A percentile compares a stretch with the other conserved stretches of the same genome.
These are phyloP conservation scores for Lyophyllum shimeji DNA, from an alignment of 768 basidiomycete genomes.

Conservation along the genomic window DNA sequence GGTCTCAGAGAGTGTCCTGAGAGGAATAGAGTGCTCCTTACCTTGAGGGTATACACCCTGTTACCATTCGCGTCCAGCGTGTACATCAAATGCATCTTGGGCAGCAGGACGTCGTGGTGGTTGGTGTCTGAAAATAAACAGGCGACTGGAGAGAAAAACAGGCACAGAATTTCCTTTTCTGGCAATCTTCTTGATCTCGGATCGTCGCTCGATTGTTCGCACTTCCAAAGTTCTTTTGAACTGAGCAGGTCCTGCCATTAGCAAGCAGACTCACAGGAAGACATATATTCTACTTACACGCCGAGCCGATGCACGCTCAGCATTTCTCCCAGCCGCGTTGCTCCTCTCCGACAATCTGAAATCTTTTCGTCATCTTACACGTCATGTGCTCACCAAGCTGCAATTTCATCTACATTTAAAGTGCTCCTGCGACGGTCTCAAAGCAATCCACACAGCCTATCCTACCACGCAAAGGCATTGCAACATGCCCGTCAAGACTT, in stretches of 20 bases:
- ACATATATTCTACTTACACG: too few relatives aligned
- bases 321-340: too few relatives aligned
- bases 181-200: too few relatives aligned
- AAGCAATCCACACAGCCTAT: neutral
- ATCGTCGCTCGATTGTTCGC: too few relatives aligned
- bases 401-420: neutral
- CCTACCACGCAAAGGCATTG: neutral
- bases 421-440: neutral
- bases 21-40: conserved; percentile 30
- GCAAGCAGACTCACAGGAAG: too few relatives aligned
- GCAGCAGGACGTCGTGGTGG: neutral
- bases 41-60: conserved; percentile 92
- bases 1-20: neutral
- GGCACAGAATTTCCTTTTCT: neutral
- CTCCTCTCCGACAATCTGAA: too few relatives aligned
- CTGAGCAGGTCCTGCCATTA: too few relatives aligned
- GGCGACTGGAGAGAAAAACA: neutral
- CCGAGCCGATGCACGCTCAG: too few relatives aligned
- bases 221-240: too few relatives aligned
- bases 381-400: conserved; percentile 18
- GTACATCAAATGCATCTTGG: conserved; percentile 97
- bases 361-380: conserved; percentile 1
- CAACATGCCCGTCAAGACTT: conserved; percentile 39
- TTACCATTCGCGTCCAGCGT: conserved; percentile 72
- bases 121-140: neutral